phyloP scores from a whole-genome alignment of 2,329 filamentous ascomycete genomes.

The Malbranchea cinnamomea region DNA sequence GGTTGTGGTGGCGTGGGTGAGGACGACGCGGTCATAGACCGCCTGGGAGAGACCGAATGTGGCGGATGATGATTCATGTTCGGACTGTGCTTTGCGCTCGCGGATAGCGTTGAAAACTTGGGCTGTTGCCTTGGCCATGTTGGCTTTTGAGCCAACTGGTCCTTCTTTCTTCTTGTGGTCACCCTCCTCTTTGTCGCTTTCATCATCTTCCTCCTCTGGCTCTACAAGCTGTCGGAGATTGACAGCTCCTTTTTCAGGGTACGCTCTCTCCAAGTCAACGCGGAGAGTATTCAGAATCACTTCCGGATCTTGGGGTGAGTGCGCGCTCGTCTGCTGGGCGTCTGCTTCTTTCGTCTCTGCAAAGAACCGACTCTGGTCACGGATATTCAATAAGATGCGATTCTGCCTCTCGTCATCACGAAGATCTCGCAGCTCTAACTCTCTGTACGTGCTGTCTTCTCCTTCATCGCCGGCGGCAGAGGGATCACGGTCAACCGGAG shows the following conservation, averaged over 20 bases:
- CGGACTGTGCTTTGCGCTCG: constrained; percentile 37
- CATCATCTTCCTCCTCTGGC: constrained; percentile 36
- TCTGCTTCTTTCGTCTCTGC: constrained; percentile 26
- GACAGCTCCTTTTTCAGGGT: constrained; percentile 44
- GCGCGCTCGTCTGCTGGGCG: constrained; percentile 38
- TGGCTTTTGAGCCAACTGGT: constrained; percentile 51
- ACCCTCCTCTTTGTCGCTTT: constrained; percentile 50
- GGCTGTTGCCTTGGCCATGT: constrained; percentile 40
- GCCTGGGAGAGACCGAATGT: constrained; percentile 33
- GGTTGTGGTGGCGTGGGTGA: constrained; percentile 81
- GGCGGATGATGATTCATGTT: constrained; percentile 21
- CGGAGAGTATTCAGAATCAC: constrained; percentile 53
- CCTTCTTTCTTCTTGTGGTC: constrained; percentile 30
- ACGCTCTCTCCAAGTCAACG: constrained; percentile 38
- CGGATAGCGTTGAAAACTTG: constrained; percentile 45
- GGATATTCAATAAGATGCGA: constrained; percentile 71
- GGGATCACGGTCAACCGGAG: constrained; percentile 57
- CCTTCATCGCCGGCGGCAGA: constrained; percentile 52
- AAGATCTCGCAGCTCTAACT: constrained; percentile 67
- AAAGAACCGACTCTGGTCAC: constrained; percentile 75
- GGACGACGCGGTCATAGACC: constrained; percentile 47
- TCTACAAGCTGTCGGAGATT: constrained; percentile 49
- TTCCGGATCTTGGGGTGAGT: constrained; percentile 53
- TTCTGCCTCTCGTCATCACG: constrained; percentile 58
- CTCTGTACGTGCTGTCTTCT: constrained; percentile 57